Percentiles rank a stretch among this genome's conserved stretches.
Evolutionary conservation across 2,329 filamentous ascomycete genomes (phyloP).

Genomic region (Cryphonectria radicalis): DNA sequence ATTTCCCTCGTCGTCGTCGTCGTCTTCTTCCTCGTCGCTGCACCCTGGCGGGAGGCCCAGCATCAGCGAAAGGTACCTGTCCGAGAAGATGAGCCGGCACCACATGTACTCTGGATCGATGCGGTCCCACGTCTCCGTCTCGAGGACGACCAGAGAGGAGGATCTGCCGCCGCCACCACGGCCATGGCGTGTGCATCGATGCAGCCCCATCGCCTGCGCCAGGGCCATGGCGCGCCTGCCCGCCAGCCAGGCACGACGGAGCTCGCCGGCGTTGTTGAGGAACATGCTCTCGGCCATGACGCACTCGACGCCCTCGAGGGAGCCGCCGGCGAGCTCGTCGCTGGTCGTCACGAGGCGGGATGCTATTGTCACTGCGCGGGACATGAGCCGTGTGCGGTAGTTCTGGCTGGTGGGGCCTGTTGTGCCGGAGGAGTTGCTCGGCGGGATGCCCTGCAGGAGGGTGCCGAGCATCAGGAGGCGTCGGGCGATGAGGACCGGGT

Average conservation of each 20-base stretch:
- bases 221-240: conserved; percentile 48
- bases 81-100: conserved; percentile 49
- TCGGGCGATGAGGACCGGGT: conserved; percentile 43
- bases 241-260: conserved; percentile 50
- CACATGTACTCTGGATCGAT: conserved; percentile 46
- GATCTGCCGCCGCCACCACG: background rate
- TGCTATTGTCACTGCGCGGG: conserved; percentile 36
- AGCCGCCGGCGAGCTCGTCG: conserved; percentile 48
- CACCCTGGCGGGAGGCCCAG: conserved; percentile 50
- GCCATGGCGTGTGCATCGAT: background rate
- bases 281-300: conserved; percentile 54
- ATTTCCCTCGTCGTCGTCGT: background rate
- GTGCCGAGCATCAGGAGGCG: conserved; percentile 40
- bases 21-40: conserved; percentile 33
- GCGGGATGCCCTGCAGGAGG: conserved; percentile 37
- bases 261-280: conserved; percentile 50
- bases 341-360: conserved; percentile 48
- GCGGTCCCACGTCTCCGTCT: conserved; percentile 34
- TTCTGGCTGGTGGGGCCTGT: conserved; percentile 29
- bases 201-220: conserved; percentile 31
- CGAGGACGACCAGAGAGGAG: conserved; percentile 32
- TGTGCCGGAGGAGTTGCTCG: background rate
- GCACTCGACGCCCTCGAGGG: conserved; percentile 54
- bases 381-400: conserved; percentile 32
- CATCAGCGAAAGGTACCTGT: conserved; percentile 53